Conservation (phyloP, 2,329 filamentous ascomycete species). For the Fusarium floridanum region DNA sequence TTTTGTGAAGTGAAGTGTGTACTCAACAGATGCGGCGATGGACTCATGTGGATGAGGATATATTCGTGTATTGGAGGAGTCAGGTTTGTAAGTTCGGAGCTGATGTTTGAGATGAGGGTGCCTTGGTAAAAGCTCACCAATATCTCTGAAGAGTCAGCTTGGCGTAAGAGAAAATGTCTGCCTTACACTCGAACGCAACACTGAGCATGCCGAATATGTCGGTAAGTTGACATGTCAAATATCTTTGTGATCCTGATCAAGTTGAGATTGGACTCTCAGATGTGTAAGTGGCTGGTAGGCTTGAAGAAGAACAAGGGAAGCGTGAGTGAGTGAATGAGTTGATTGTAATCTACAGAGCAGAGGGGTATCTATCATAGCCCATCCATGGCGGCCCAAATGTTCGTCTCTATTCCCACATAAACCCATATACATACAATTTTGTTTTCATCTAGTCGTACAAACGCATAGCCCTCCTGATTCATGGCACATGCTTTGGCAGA, state of each 20-base stretch:
- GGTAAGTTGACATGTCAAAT: neutral
- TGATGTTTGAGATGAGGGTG: neutral
- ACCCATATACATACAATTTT: constrained; percentile 9
- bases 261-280: neutral
- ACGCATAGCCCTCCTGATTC: neutral
- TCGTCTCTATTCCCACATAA: constrained; percentile 16
- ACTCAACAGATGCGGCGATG: neutral
- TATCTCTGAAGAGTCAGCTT: neutral
- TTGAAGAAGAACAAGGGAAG: neutral
- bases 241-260: neutral
- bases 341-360: constrained; percentile 42
- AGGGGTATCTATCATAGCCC: constrained; percentile 43
- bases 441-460: constrained; percentile 24
- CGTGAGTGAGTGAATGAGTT: constrained; percentile 7
- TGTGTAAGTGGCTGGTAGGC: neutral
- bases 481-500: constrained; percentile 12
- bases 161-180: neutral
- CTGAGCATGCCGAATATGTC: neutral
- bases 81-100: neutral
- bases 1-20: neutral
- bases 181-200: neutral
- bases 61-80: neutral
- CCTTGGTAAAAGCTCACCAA: neutral
- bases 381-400: neutral
- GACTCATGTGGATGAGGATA: neutral